phyloP scores from a whole-genome alignment of 2,329 filamentous ascomycete genomes.

The Alternaria triticina region DNA sequence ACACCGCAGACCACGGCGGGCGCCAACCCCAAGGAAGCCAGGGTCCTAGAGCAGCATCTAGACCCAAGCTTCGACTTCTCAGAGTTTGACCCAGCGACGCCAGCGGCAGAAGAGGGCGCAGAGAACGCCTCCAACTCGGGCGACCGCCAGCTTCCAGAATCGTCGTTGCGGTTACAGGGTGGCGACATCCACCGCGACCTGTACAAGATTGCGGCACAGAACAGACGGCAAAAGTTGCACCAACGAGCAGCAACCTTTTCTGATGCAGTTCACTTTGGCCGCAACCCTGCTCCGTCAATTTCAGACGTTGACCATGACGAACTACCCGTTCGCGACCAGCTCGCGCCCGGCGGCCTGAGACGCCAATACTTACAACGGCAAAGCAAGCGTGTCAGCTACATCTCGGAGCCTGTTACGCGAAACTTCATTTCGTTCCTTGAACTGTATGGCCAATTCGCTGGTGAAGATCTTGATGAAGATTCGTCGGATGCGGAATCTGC shows the following conservation, averaged over 20 bases:
- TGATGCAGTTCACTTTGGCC: slow-evolving; percentile 50
- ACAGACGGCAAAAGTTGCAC: slow-evolving; percentile 52
- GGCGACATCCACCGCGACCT: slow-evolving; percentile 81
- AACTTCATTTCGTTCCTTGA: slow-evolving; percentile 80
- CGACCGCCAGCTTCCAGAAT: slow-evolving; percentile 54
- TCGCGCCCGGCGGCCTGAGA: slow-evolving; percentile 61
- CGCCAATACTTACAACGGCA: slow-evolving; percentile 58
- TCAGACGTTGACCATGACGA: slow-evolving; percentile 45
- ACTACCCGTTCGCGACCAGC: slow-evolving; percentile 53
- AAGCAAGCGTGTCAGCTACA: slow-evolving; percentile 49
- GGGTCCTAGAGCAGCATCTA: slow-evolving; percentile 51
- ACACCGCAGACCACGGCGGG: slow-evolving; percentile 35
- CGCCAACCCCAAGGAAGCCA: slow-evolving; percentile 39
- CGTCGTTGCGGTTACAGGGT: slow-evolving; percentile 74
- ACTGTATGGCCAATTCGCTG: slow-evolving; percentile 77
- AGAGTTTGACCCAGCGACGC: slow-evolving; percentile 48
- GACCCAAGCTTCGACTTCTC: slow-evolving; percentile 50
- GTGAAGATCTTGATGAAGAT: slow-evolving; percentile 67
- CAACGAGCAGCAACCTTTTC: slow-evolving; percentile 73
- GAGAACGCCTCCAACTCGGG: slow-evolving; percentile 33
- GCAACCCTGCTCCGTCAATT: slow-evolving; percentile 15
- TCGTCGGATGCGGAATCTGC: slow-evolving; percentile 62
- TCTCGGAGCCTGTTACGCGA: slow-evolving; percentile 64
- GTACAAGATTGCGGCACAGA: slow-evolving; percentile 72
- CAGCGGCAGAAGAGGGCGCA: slow-evolving; percentile 29